These are phyloP conservation scores for Cystobasidium slooffiae DNA, from an alignment of 1,284 basidiomycete genomes.

Conservation along the genomic window DNA sequence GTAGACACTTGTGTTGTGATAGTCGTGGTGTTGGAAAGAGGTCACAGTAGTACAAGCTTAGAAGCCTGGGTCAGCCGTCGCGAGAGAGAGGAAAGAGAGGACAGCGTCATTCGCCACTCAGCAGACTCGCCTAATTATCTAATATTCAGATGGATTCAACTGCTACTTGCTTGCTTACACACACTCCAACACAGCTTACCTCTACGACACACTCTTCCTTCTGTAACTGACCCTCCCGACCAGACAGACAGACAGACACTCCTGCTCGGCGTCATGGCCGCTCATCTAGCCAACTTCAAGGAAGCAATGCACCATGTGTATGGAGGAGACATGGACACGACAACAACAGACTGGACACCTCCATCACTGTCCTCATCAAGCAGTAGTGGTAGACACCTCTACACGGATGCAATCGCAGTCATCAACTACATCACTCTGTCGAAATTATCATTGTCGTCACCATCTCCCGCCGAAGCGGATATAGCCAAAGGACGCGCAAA, in stretches of 20 bases:
- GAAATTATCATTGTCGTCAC: conserved; percentile 29
- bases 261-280: background rate
- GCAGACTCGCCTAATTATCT: too few species aligned
- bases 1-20: background rate
- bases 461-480: conserved; percentile 44
- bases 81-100: too few species aligned
- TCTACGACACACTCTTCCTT: too few species aligned
- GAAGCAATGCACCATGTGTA: conserved; percentile 10
- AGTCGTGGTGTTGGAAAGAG: too few species aligned
- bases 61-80: too few species aligned
- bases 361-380: conserved; percentile 2
- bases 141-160: too few species aligned
- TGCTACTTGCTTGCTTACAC: too few species aligned
- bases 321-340: background rate
- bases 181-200: too few species aligned
- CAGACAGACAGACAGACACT: too few species aligned
- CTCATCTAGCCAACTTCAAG: background rate
- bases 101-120: too few species aligned
- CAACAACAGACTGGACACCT: background rate
- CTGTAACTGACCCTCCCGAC: too few species aligned
- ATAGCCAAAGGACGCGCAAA: conserved; percentile 33
- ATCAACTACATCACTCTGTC: conserved; percentile 52
- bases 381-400: conserved; percentile 53
- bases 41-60: too few species aligned
- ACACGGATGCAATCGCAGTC: conserved; percentile 56